phyloP scores from a whole-genome alignment of 805 yeast species.

The Pichia paraexigua region DNA sequence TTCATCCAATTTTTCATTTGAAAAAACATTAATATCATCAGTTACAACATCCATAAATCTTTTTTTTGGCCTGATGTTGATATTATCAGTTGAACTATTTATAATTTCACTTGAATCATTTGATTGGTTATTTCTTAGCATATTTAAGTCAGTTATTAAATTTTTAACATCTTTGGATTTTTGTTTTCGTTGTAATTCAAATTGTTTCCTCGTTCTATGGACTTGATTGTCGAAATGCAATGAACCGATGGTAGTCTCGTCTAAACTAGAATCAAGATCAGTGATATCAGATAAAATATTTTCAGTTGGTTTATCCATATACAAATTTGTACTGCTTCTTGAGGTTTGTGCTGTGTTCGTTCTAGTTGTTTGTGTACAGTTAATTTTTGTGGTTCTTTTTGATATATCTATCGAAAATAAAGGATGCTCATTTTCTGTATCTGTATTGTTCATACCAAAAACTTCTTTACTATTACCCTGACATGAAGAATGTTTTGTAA shows the following conservation, averaged over 20 bases:
- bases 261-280: constrained; percentile 1
- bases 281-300: not conserved
- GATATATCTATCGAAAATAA: not conserved
- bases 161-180: not conserved
- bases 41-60: constrained; percentile 2
- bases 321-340: not conserved
- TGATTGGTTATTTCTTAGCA: not conserved
- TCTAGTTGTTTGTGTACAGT: not conserved
- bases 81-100: not conserved
- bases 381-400: not conserved
- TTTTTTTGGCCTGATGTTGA: not conserved
- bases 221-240: not conserved
- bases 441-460: not conserved
- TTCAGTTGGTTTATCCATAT: not conserved
- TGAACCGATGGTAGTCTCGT: not conserved
- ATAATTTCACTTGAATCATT: not conserved
- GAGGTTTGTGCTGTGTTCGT: not conserved
- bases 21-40: constrained; percentile 4
- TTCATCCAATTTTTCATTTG: constrained; percentile 14
- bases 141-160: constrained; percentile 2
- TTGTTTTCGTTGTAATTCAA: not conserved
- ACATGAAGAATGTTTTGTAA: not conserved
- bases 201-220: not conserved
- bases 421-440: not conserved
- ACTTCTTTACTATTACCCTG: not conserved